Evolutionary conservation across 495 filamentous ascomycete genomes (phyloP), one percentile per base, ranked within the genome.

Genomic region (Talaromyces borbonicus): DNA sequence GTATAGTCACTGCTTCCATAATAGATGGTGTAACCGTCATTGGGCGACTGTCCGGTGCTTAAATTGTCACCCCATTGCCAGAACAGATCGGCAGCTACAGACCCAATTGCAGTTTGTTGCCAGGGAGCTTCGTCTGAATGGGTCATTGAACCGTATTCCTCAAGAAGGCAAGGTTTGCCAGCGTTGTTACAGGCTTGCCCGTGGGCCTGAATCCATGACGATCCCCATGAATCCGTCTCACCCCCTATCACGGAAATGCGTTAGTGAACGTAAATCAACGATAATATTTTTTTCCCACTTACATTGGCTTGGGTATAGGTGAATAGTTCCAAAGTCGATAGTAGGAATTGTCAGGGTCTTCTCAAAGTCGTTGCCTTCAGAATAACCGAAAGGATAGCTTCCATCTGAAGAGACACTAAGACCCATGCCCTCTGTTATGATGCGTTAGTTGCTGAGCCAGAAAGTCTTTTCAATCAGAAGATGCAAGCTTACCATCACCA

Each of bases 101-200:
- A 66, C 44, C 72, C 73, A 3, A 79, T 55, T 1, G 67, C 63
- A 3, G 77, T 68, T 23, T 63, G 53, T 60, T 84, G 82, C 81
- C 80, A 85, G 19, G 66, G 62, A 8, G 63, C 61, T 53, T 78
- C 61, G 5, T 27, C 57, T 57, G 53, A 72, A 42, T 57, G 68
- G 36, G 52, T 65, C 2, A 61, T 68, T 31, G 73, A 54, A 49
- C 80, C 79, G 50, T 85, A 85, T 56, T 85, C 83, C 51, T 86
- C 82, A 40, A 81, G 70, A 16, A 85, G 65, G 32, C 83, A 81
- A 0, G 83, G 80, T 60, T 85, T 85, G 16, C 71, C 72, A 7
- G 68, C 71, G 8, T 68, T 70, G 26, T 61, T 60, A 45, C 77
- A 79, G 1, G 74, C 67, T 0, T 60, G 66, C 1, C 72, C 77